These are phyloP conservation scores for Boletus barrowsii DNA, from an alignment of 768 basidiomycete genomes.

Conservation along the genomic window DNA sequence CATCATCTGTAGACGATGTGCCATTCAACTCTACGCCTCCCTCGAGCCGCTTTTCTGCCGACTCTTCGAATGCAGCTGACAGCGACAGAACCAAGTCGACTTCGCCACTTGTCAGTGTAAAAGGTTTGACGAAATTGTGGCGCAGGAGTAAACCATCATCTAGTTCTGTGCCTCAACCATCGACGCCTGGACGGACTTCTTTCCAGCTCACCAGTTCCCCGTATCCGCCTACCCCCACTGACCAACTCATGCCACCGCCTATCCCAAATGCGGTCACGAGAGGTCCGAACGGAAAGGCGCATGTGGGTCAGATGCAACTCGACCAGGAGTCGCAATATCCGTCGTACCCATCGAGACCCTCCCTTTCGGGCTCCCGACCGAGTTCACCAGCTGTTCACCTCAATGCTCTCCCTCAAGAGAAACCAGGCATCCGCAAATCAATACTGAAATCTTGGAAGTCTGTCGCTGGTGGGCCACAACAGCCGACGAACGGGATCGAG, in stretches of 20 bases:
- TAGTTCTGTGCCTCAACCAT: slow-evolving; percentile 34
- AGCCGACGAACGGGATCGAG: slow-evolving; percentile 29
- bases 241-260: slow-evolving; percentile 23
- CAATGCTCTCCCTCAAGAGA: slow-evolving; percentile 36
- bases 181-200: slow-evolving; percentile 38
- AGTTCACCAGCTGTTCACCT: slow-evolving; percentile 22
- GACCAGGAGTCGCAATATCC: slow-evolving; percentile 64
- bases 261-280: slow-evolving; percentile 23
- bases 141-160: slow-evolving; percentile 58
- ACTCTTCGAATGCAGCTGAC: slow-evolving; percentile 48
- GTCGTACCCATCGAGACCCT: slow-evolving; percentile 31
- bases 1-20: slow-evolving; percentile 22
- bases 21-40: slow-evolving; percentile 25
- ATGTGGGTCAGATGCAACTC: slow-evolving; percentile 54
- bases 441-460: slow-evolving; percentile 68
- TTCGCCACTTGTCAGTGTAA: slow-evolving; percentile 66
- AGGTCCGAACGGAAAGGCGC: slow-evolving; percentile 23
- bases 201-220: slow-evolving; percentile 26
- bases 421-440: slow-evolving; percentile 56
- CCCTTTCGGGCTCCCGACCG: slow-evolving; percentile 33
- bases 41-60: slow-evolving; percentile 73
- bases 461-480: slow-evolving; percentile 35
- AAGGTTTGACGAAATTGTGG: slow-evolving; percentile 74
- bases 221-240: slow-evolving; percentile 35
- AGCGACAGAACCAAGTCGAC: slow-evolving; percentile 30